phyloP scores from a whole-genome alignment of 2,329 filamentous ascomycete genomes.

The Plectosphaerella cucumerina region DNA sequence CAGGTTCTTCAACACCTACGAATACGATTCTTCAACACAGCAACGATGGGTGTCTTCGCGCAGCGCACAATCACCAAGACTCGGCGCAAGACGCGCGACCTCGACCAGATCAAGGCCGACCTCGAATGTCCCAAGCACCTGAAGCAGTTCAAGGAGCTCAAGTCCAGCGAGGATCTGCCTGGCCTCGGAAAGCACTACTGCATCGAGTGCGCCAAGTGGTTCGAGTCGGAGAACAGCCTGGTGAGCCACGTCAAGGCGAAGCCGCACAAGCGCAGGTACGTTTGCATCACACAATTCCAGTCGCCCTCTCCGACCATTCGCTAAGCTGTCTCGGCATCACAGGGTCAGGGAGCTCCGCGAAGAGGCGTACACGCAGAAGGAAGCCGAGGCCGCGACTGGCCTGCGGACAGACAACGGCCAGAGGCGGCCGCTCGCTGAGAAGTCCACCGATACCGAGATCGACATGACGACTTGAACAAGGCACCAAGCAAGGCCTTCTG shows the following conservation, averaged over 20 bases:
- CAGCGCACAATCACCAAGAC: constrained; percentile 70
- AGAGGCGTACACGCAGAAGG: constrained; percentile 80
- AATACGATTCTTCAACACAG: neutral
- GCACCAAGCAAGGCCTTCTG: no score
- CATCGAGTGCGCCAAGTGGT: constrained; percentile 92
- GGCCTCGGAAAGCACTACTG: constrained; percentile 85
- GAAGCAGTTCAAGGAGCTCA: constrained; percentile 70
- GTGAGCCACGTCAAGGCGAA: constrained; percentile 77
- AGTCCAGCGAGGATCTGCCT: constrained; percentile 81
- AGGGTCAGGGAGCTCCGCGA: constrained; percentile 80
- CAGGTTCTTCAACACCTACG: neutral
- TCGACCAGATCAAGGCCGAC: constrained; percentile 89
- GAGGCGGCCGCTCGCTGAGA: constrained; percentile 15
- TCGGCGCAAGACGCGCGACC: constrained; percentile 70
- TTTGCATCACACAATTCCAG: constrained; percentile 1
- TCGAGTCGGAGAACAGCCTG: constrained; percentile 77
- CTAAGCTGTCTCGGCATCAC: constrained; percentile 4
- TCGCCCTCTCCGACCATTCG: neutral
- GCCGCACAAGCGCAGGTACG: constrained; percentile 84
- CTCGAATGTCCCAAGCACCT: constrained; percentile 76
- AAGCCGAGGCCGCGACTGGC: constrained; percentile 77
- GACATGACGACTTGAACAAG: constrained; percentile 22
- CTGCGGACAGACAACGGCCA: constrained; percentile 63
- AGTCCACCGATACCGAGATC: constrained; percentile 28
- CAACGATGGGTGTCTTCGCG: constrained; percentile 64